Evolutionary conservation across 2,329 filamentous ascomycete genomes (phyloP), one percentile per base, ranked within the genome.

Genomic region (Fusarium citri): DNA sequence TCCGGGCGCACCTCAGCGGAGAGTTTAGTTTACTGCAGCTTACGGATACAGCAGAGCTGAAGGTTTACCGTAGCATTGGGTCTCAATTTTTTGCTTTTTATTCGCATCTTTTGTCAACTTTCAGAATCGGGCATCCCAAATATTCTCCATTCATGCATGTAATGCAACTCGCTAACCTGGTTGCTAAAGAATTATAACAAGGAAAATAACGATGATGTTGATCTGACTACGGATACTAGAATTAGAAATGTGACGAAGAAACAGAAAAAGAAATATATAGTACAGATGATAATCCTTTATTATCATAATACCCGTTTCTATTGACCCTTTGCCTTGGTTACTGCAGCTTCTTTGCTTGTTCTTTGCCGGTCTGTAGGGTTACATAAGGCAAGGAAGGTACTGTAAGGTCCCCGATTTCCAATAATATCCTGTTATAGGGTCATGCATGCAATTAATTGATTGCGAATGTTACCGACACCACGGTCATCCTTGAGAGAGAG

Each of bases 321-420:
- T 55, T 41, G 8, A 37, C 37, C 47, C n/a, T 65, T 58, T 51
- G 60, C 61, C 61, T 64, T 64, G 61, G n/a, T 64, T 46, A 64
- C 31, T 37, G 23, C 25, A 43, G 28, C 18, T 40, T 66, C 49
- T 41, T 41, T 51, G 22, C 31, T 31, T 60, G 48, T 45, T 26
- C 30, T 31, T 53, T 63, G 37, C 41, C 55, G 40, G 46, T 41
- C 45, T 66, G 47, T 16, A 28, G 65, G 42, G 47, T 53, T 66
- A 45, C 61, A 61, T 53, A 26, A 55, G 58, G 42, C 34, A 53
- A 30, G n/a, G n/a, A n/a, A n/a, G n/a, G n/a, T n/a, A n/a, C n/a
- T n/a, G n/a, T n/a, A n/a, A n/a, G 54, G 45, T 34, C 22, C 20
- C 42, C 51, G 23, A 51, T 30, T 51, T 60, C 47, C 47, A 59